phyloP scores from a whole-genome alignment of 305 asterid genomes.

The Plantago lanceolata region DNA sequence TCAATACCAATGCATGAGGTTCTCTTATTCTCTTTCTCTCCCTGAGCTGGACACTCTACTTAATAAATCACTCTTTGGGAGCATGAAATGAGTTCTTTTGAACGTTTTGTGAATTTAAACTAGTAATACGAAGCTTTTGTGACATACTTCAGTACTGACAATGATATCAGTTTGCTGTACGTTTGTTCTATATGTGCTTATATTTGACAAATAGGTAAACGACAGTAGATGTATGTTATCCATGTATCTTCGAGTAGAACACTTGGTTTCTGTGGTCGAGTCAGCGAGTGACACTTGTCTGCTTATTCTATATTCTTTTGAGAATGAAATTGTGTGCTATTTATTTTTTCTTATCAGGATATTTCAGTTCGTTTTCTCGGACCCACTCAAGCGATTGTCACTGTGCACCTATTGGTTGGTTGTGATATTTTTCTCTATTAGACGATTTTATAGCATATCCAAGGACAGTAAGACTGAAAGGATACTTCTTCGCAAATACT shows the following conservation, averaged over 20 bases:
- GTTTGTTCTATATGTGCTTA: neutral
- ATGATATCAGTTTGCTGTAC: neutral
- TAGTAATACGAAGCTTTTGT: neutral
- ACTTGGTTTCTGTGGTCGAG: conserved; percentile 8
- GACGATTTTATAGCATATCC: conserved; percentile 68
- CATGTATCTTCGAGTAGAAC: neutral
- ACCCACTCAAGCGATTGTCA: conserved; percentile 67
- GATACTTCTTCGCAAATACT: conserved; percentile 95
- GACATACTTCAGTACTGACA: neutral
- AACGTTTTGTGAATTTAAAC: too few species aligned
- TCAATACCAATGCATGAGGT: too few species aligned
- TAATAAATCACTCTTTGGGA: too few species aligned
- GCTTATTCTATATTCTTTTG: conserved; percentile 9
- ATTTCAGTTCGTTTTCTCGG: conserved; percentile 66
- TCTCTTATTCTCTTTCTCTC: too few species aligned
- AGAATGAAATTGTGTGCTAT: conserved; percentile 13
- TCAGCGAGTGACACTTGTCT: conserved; percentile 6
- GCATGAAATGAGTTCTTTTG: too few species aligned
- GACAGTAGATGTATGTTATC: conserved; percentile 3
- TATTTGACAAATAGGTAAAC: neutral
- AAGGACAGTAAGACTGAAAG: conserved; percentile 78
- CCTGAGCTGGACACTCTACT: too few species aligned
- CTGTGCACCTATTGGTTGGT: conserved; percentile 79
- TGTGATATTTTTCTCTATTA: conserved; percentile 64
- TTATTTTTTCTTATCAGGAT: conserved; percentile 51